A percentile compares a stretch with the other conserved stretches of the same genome.
phyloP scores from a whole-genome alignment of 176 grass and related monocot genomes.

The Miscanthus lutarioriparius region DNA sequence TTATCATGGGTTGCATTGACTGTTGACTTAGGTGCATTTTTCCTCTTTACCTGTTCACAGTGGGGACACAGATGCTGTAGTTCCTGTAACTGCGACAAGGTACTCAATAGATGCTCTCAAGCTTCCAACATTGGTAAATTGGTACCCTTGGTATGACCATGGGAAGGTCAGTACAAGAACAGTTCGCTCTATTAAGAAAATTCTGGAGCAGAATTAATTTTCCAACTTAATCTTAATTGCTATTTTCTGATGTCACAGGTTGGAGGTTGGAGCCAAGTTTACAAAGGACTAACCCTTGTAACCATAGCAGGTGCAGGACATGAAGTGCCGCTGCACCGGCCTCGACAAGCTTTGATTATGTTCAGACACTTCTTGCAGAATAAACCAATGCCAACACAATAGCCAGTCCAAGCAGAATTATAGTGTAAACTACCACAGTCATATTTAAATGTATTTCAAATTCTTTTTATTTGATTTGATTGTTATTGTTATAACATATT shows the following conservation, averaged over 20 bases:
- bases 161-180: conserved; percentile 64
- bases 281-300: conserved; percentile 81
- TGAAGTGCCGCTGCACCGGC: conserved; percentile 71
- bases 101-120: conserved; percentile 90
- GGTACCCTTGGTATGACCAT: conserved; percentile 88
- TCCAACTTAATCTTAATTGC: not conserved
- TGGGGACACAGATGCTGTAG: conserved; percentile 96
- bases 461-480: conserved; percentile 47
- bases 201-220: not conserved
- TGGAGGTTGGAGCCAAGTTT: conserved; percentile 94
- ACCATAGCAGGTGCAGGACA: conserved; percentile 76
- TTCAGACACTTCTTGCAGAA: conserved; percentile 70
- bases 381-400: conserved; percentile 53
- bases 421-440: conserved; percentile 27
- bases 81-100: conserved; percentile 92
- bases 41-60: conserved; percentile 38
- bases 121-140: conserved; percentile 66
- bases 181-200: conserved; percentile 2
- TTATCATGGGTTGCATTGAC: not conserved
- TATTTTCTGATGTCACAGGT: conserved; percentile 52
- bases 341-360: conserved; percentile 62
- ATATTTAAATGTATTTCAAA: conserved; percentile 11
- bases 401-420: conserved; percentile 40
- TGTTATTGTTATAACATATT: conserved; percentile 38
- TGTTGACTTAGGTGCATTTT: not conserved